These are phyloP conservation scores for Cylindrotheca closterium DNA, from an alignment of 108 stramenopile species.

Conservation along the genomic window DNA sequence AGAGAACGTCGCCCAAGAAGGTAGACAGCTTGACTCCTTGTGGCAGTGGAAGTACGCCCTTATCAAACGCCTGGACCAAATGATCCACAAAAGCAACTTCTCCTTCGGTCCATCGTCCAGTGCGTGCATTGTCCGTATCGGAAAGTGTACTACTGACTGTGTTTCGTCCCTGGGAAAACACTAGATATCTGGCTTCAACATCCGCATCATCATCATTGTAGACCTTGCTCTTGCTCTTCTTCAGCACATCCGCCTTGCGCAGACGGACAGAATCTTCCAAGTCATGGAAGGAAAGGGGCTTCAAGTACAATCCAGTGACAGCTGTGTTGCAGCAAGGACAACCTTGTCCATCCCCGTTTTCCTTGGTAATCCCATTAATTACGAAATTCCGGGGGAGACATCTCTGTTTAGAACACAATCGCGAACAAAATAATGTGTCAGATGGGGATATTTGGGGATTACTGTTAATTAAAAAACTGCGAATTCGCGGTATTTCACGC, in stretches of 20 bases:
- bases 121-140: slow-evolving; percentile 28
- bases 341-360: too few species aligned
- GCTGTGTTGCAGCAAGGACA: slow-evolving; percentile 22
- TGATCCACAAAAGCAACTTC: slow-evolving; percentile 53
- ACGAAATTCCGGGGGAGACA: background rate
- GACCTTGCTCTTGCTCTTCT: background rate
- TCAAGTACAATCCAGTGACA: slow-evolving; percentile 23
- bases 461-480: too few species aligned
- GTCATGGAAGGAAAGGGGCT: slow-evolving; percentile 28
- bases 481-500: too few species aligned
- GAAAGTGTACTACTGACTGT: background rate
- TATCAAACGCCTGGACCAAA: slow-evolving; percentile 57
- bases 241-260: background rate
- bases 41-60: slow-evolving; percentile 45
- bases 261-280: slow-evolving; percentile 34
- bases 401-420: background rate
- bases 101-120: slow-evolving; percentile 64
- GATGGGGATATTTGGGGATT: too few species aligned
- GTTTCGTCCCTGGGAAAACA: slow-evolving; percentile 8
- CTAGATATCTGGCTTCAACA: slow-evolving; percentile 10
- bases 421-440: too few species aligned
- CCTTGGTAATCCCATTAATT: background rate
- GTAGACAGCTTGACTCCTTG: slow-evolving; percentile 62
- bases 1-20: slow-evolving; percentile 58
- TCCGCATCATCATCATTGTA: slow-evolving; percentile 1